Evolutionary conservation across 805 yeast species (phyloP).

Genomic region (Myxozyma nipponensis): DNA sequence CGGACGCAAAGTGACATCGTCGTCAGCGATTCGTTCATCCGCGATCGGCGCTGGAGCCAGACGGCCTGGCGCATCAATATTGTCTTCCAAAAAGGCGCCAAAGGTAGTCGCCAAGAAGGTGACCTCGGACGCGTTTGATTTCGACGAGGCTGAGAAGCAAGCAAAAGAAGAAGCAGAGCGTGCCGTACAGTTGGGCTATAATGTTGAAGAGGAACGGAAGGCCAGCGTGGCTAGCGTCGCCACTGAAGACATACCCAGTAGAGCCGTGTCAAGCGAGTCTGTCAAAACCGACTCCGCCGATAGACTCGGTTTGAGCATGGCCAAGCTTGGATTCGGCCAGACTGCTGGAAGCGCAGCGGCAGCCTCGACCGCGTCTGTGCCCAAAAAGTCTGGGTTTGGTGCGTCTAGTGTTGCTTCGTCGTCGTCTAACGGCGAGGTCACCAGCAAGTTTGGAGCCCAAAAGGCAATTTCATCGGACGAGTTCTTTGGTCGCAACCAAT

Average conservation of each 20-base stretch:
- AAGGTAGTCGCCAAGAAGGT: conserved; percentile 36
- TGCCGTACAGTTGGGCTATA: conserved; percentile 44
- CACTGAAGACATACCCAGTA: neutral
- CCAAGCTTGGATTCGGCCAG: conserved; percentile 90
- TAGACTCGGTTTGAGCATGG: conserved; percentile 40
- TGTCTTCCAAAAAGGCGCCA: conserved; percentile 35
- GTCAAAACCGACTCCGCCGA: conserved; percentile 12
- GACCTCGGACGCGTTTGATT: conserved; percentile 51
- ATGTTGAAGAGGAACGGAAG: conserved; percentile 34
- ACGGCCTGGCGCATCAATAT: conserved; percentile 30
- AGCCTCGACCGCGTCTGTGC: conserved; percentile 31
- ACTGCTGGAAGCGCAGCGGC: conserved; percentile 53
- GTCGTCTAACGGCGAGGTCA: conserved; percentile 33
- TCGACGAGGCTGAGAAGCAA: conserved; percentile 66
- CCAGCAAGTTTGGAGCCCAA: conserved; percentile 71
- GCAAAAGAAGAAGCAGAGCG: conserved; percentile 82
- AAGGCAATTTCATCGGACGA: conserved; percentile 96
- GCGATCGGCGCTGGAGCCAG: conserved; percentile 22
- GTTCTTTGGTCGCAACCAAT: conserved; percentile 81
- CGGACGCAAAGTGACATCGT: conserved; percentile 47
- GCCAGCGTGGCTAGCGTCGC: conserved; percentile 2
- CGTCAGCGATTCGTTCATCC: conserved; percentile 32
- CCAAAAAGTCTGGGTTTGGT: conserved; percentile 40
- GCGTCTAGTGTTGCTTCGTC: conserved; percentile 41
- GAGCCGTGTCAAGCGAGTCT: neutral